Conservation (phyloP, 2,329 filamentous ascomycete genomes). For the Colletotrichum falcatum region DNA sequence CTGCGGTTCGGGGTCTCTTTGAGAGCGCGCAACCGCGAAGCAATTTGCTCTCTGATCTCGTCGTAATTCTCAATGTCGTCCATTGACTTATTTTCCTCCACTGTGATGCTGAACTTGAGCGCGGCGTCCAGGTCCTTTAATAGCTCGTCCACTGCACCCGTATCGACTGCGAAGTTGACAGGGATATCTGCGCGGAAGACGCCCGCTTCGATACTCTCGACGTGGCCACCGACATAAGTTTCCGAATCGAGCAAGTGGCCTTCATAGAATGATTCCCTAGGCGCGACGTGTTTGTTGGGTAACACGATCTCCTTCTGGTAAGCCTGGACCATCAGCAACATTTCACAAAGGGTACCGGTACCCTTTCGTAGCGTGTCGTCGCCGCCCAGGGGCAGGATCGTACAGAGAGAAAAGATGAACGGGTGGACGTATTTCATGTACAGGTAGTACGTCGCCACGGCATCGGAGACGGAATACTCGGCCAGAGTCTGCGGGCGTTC, state of each 20-base stretch:
- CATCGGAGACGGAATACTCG: conserved; percentile 98
- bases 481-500: conserved; percentile 94
- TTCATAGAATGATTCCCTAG: conserved; percentile 95
- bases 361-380: conserved; percentile 95
- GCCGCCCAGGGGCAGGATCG: conserved; percentile 91
- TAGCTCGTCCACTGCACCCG: conserved; percentile 89
- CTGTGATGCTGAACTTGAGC: conserved; percentile 85
- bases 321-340: conserved; percentile 98
- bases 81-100: conserved; percentile 85
- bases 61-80: conserved; percentile 86
- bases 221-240: conserved; percentile 97
- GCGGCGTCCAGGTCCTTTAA: conserved; percentile 88
- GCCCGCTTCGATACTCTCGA: conserved; percentile 98
- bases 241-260: conserved; percentile 96
- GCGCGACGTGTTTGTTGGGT: conserved; percentile 94
- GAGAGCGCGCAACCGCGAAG: conserved; percentile 75
- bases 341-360: conserved; percentile 98
- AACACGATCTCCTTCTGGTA: conserved; percentile 92
- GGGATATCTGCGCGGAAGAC: conserved; percentile 97
- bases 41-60: conserved; percentile 86
- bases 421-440: conserved; percentile 99
- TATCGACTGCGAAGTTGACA: conserved; percentile 91
- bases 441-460: conserved; percentile 97
- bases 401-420: conserved; percentile 98
- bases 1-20: conserved; percentile 86